Conservation (phyloP, 1,139 yeast species). For the Taiozyma sp. region DNA sequence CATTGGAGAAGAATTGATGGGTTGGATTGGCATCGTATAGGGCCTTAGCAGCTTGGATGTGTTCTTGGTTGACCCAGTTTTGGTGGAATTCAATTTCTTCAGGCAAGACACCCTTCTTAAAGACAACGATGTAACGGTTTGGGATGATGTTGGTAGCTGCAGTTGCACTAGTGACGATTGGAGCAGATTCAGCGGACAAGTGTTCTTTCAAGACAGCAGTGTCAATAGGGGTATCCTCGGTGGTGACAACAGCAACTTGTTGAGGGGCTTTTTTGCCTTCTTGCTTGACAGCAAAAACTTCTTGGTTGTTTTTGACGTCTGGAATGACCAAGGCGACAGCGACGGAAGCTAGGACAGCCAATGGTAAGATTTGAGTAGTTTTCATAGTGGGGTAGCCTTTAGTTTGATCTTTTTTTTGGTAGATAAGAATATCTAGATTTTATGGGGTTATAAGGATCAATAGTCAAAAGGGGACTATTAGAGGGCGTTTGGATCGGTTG, state of each 20-base stretch:
- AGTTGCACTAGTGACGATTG: conserved; percentile 36
- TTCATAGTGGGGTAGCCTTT: conserved; percentile 23
- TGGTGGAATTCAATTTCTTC: conserved; percentile 58
- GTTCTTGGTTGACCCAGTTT: conserved; percentile 45
- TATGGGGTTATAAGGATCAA: neutral
- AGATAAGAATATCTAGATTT: neutral
- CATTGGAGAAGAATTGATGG: conserved; percentile 17
- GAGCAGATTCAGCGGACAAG: conserved; percentile 31
- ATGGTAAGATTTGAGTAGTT: conserved; percentile 30
- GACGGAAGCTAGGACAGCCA: conserved; percentile 48
- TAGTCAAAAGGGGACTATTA: neutral
- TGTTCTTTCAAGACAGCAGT: conserved; percentile 15
- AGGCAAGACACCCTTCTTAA: conserved; percentile 54
- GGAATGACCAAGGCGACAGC: conserved; percentile 70
- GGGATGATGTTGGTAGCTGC: conserved; percentile 52
- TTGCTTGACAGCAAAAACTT: conserved; percentile 12
- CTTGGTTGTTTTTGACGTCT: conserved; percentile 25
- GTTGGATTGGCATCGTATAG: conserved; percentile 21
- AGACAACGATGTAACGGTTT: conserved; percentile 73
- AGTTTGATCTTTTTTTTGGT: neutral
- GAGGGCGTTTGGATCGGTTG: neutral
- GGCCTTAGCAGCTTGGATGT: conserved; percentile 22
- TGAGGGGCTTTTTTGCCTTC: conserved; percentile 11
- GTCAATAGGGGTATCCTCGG: conserved; percentile 22
- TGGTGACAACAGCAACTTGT: conserved; percentile 6